These are phyloP conservation scores for Tothia fuscella DNA, from an alignment of 2,329 filamentous ascomycete species.

Conservation along the genomic window DNA sequence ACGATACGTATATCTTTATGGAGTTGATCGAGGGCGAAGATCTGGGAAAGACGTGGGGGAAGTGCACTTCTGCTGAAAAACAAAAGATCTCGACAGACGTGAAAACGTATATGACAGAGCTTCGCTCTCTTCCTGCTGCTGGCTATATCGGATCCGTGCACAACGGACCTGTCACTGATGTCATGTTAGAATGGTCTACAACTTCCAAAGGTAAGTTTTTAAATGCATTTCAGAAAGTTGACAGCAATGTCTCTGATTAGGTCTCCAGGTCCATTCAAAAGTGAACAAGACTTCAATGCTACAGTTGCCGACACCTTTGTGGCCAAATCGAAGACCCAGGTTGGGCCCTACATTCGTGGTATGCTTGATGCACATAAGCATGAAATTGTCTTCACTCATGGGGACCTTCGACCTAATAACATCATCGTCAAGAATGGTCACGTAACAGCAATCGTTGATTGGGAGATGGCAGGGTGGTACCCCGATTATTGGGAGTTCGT, in stretches of 20 bases:
- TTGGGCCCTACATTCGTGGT: constrained; percentile 14
- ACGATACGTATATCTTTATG: constrained; percentile 17
- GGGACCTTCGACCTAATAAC: constrained; percentile 1
- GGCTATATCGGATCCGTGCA: constrained; percentile 16
- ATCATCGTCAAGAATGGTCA: constrained; percentile 1
- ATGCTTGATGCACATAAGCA: constrained; percentile 7
- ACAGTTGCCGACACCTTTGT: constrained; percentile 13
- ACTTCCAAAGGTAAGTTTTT: constrained; percentile 12
- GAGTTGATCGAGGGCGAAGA: constrained; percentile 15
- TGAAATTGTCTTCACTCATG: constrained; percentile 5
- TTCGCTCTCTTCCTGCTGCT: constrained; percentile 14
- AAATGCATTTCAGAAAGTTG: constrained; percentile 1
- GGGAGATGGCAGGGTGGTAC: constrained; percentile 10
- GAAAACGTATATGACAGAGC: constrained; percentile 14
- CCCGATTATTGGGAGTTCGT: constrained; percentile 12
- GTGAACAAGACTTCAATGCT: constrained; percentile 14
- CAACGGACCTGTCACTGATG: constrained; percentile 15
- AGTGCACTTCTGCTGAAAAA: constrained; percentile 13
- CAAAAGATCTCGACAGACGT: constrained; percentile 14
- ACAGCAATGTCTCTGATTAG: constrained; percentile 12
- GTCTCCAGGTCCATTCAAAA: constrained; percentile 14
- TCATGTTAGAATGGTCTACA: constrained; percentile 17
- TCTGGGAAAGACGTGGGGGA: constrained; percentile 13
- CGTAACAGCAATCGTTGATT: constrained; percentile 3
- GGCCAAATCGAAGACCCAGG: constrained; percentile 13